A percentile compares a stretch with the other conserved stretches of the same genome.
Evolutionary conservation across 768 basidiomycete species (phyloP).

Genomic region (Tulasnella sp.): DNA sequence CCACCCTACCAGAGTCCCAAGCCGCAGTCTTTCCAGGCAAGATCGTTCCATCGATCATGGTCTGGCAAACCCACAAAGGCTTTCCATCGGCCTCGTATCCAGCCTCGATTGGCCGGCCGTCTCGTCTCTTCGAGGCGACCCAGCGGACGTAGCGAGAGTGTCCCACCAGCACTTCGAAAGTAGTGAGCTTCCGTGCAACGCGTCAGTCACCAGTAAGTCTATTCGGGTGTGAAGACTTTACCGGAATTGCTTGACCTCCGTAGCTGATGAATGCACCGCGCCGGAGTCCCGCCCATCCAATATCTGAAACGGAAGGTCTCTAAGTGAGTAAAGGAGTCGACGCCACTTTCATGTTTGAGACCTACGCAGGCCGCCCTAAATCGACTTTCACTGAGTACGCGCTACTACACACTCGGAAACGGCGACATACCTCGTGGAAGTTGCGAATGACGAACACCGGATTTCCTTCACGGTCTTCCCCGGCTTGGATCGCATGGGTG

Average conservation of each 20-base stretch:
- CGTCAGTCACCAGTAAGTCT: not conserved
- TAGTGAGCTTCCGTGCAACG: not conserved
- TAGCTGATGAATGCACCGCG: not conserved
- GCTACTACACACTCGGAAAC: not conserved
- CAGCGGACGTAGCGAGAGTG: not conserved
- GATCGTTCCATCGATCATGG: not conserved
- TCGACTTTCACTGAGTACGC: not conserved
- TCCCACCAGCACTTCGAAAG: conserved; percentile 6
- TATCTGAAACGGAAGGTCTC: not conserved
- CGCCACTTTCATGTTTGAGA: not conserved
- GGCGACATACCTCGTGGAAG: conserved; percentile 11
- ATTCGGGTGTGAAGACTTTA: not conserved
- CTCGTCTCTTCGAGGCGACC: not conserved
- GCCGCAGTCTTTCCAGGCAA: not conserved
- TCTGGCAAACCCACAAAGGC: conserved; percentile 5
- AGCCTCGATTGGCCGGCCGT: conserved; percentile 3
- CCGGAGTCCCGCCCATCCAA: not conserved
- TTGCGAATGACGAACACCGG: not conserved
- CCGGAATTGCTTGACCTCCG: conserved; percentile 6
- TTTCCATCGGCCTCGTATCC: conserved; percentile 12
- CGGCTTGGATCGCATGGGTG: not conserved
- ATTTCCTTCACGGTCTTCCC: not conserved
- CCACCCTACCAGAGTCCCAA: not conserved
- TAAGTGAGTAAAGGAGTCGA: not conserved
- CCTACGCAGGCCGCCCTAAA: conserved; percentile 12